phyloP scores from a whole-genome alignment of 805 yeast genomes.

The Kazachstania bromeliacearum region DNA sequence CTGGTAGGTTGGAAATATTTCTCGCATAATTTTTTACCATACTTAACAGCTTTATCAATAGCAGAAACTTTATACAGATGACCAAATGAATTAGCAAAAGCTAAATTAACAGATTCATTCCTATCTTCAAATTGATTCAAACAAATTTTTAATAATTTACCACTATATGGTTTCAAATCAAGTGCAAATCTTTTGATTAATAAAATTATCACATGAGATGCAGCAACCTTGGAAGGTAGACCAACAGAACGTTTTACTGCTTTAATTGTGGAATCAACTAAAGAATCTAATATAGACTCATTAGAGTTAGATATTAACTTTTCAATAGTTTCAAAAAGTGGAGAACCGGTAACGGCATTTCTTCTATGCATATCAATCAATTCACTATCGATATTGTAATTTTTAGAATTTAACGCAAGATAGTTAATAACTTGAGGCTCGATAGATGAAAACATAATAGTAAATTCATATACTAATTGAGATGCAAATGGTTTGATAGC shows the following conservation, averaged over 20 bases:
- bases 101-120: constrained; percentile 60
- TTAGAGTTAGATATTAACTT: constrained; percentile 51
- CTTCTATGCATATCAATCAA: constrained; percentile 72
- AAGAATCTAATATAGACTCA: constrained; percentile 33
- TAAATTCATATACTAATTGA: constrained; percentile 55
- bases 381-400: constrained; percentile 61
- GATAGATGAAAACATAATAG: constrained; percentile 66
- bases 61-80: constrained; percentile 59
- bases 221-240: constrained; percentile 82
- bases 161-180: constrained; percentile 43
- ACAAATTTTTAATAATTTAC: constrained; percentile 50
- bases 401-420: constrained; percentile 77
- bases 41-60: constrained; percentile 41
- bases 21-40: constrained; percentile 40
- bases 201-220: constrained; percentile 61
- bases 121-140: constrained; percentile 53
- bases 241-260: constrained; percentile 71
- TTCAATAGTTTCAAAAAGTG: constrained; percentile 82
- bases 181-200: constrained; percentile 49
- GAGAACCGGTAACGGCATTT: constrained; percentile 68
- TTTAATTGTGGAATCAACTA: constrained; percentile 41
- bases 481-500: constrained; percentile 62
- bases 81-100: constrained; percentile 77
- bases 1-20: constrained; percentile 50
- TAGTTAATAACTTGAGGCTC: constrained; percentile 90